Percentiles rank a stretch among this genome's conserved stretches.
Evolutionary conservation across 306 rosid species (phyloP).

Genomic region (Rosa lucieae): DNA sequence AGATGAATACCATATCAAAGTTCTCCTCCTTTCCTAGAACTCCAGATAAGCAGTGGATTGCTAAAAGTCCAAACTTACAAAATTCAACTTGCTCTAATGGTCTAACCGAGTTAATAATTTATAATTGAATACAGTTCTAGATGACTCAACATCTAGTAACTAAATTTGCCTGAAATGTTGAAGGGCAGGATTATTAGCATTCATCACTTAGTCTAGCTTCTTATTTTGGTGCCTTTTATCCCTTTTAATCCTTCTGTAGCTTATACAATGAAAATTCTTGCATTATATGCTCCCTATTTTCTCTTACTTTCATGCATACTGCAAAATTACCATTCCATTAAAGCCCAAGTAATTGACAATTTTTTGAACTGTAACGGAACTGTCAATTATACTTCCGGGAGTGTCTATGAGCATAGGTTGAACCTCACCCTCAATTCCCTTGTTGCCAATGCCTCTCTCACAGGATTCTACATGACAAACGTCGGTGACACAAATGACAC

Average conservation of each 20-base stretch:
- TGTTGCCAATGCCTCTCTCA: slow-evolving; percentile 23
- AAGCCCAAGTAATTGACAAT: neutral
- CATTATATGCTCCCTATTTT: slow-evolving; percentile 15
- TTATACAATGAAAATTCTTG: slow-evolving; percentile 16
- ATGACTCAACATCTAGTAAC: neutral
- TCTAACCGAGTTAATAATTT: no score
- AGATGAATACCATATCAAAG: neutral
- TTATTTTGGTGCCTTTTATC: neutral
- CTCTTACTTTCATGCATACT: slow-evolving; percentile 26
- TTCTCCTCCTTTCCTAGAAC: neutral
- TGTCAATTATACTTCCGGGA: slow-evolving; percentile 28
- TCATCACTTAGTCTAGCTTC: neutral
- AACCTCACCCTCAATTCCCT: slow-evolving; percentile 24
- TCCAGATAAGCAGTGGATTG: neutral
- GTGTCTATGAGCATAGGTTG: slow-evolving; percentile 27
- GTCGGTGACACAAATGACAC: slow-evolving; percentile 20
- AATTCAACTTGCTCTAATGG: no score
- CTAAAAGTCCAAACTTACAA: neutral
- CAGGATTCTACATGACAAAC: slow-evolving; percentile 16
- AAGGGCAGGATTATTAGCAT: neutral
- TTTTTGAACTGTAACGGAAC: slow-evolving; percentile 13
- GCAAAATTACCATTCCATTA: slow-evolving; percentile 19
- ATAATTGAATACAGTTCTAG: no score
- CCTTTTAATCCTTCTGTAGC: neutral
- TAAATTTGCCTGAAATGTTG: neutral